phyloP scores from a whole-genome alignment of 495 filamentous ascomycete species.

The Chaetomium tenue region DNA sequence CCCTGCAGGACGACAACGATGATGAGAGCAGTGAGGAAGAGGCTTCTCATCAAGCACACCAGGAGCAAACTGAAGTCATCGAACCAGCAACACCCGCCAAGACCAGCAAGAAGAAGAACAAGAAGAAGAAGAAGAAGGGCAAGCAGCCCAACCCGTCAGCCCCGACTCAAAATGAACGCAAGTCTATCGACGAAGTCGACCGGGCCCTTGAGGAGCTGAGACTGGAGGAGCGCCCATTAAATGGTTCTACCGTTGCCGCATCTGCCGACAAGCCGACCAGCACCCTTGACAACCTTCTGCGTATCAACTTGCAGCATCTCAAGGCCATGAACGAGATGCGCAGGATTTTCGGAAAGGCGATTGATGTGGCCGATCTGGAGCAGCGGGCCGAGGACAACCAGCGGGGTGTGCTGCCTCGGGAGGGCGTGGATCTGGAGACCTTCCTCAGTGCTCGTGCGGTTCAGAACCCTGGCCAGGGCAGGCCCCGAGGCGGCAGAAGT shows the following conservation, averaged over 20 bases:
- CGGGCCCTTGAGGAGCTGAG: conserved; percentile 66
- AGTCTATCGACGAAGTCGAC: conserved; percentile 77
- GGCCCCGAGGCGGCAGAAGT: too few relatives aligned
- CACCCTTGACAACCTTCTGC: conserved; percentile 58
- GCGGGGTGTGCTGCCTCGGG: conserved; percentile 47
- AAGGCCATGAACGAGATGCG: conserved; percentile 94
- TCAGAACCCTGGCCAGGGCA: conserved; percentile 53
- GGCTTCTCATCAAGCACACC: conserved; percentile 41
- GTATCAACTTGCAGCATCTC: conserved; percentile 73
- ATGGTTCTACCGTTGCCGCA: conserved; percentile 7
- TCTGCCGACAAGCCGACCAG: conserved; percentile 8
- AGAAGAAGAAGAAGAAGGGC: conserved; percentile 60
- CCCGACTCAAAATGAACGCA: conserved; percentile 27
- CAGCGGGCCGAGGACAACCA: conserved; percentile 48
- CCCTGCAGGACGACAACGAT: conserved; percentile 46
- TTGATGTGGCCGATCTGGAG: conserved; percentile 61
- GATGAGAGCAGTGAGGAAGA: conserved; percentile 41
- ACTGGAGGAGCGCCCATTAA: conserved; percentile 29
- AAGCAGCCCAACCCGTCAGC: conserved; percentile 36
- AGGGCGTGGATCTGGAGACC: conserved; percentile 65
- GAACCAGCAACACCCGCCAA: conserved; percentile 30
- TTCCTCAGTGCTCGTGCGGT: conserved; percentile 56
- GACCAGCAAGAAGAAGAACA: conserved; percentile 60
- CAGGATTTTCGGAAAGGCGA: conserved; percentile 79
- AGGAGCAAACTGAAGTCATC: conserved; percentile 57